phyloP scores from a whole-genome alignment of 306 rosid genomes.

The Cucurbita moschata region DNA sequence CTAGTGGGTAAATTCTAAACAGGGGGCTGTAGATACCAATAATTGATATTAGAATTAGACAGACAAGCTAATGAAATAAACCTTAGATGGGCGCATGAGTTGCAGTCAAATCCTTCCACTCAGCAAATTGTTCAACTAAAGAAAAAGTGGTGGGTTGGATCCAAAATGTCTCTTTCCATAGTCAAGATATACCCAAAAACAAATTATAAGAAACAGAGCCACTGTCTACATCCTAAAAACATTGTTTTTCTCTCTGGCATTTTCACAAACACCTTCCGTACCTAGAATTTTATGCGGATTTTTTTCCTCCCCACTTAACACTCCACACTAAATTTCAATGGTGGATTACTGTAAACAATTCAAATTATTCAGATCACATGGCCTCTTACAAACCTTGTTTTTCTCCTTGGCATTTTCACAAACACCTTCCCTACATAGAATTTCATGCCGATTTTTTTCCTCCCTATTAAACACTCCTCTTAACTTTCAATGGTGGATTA shows the following conservation, averaged over 20 bases:
- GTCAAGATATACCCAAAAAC: neutral
- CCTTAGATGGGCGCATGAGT: neutral
- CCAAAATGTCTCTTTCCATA: neutral
- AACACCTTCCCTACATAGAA: neutral
- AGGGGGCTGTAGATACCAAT: neutral
- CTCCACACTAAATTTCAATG: neutral
- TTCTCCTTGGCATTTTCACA: slow-evolving; percentile 1
- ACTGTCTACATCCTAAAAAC: neutral
- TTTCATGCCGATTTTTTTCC: neutral
- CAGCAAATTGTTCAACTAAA: neutral
- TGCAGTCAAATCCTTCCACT: slow-evolving; percentile 3
- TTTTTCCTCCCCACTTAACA: neutral
- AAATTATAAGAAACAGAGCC: neutral
- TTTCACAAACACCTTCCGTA: slow-evolving; percentile 4
- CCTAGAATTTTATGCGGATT: neutral
- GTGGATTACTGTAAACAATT: neutral
- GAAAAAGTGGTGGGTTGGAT: neutral
- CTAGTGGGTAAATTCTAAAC: neutral
- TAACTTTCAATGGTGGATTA: neutral
- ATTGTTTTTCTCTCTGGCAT: neutral
- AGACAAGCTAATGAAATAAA: neutral
- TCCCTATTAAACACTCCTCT: neutral
- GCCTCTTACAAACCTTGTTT: neutral
- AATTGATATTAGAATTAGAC: neutral
- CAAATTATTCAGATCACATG: neutral